Base-by-base conservation (phyloP, 805 yeast species). In the Candida sphagnicola region DNA sequence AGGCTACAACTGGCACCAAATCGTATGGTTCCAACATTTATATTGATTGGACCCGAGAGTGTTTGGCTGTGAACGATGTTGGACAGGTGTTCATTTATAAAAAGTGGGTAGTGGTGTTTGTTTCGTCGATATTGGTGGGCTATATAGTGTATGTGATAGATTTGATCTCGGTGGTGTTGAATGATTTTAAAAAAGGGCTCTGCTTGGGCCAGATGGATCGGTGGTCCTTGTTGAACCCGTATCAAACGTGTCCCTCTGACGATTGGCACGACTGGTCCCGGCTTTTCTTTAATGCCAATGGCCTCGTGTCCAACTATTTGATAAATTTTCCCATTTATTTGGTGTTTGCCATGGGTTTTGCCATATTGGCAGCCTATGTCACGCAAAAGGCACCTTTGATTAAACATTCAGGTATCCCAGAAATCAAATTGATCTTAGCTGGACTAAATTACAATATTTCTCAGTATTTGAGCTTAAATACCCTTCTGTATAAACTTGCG, bases 381-480 rank as follows among this genome's bases (percentile, higher is more conserved):
- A 51, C 69, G 8, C 43, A 43, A 10, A 45, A 49, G 29, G 61
- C 54, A 18, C 57, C 56, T 2, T 44, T 51, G 24, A 58, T 63
- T 33, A 62, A 56, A 32, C 70, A 63, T 43, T 61, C 85, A 35
- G 95, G 95, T 5, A 82, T 87, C 19, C 74, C 89, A 0, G 95
- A 86, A 49, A 73, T 83, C 34, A 82, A 82, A 50, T 67, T 81
- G 28, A 74, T 83, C 14, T 67, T 85, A 8, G 75, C 80, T 3
- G 96, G 95, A 1, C 67, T 77, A 46, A 70, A 76, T 18, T 69
- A 81, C 40, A 41, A 56, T 23, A 38, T 65, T 18, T 56, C 65
- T 6, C 67, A 64, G 4, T 79, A 82, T 46, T 57, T 87, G 37
- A 74, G 78, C 5, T 39, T 68, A 8, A 56, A 59, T 23, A 72